Conservation (phyloP, 768 basidiomycete species). For the Filobasidium floriforme region DNA sequence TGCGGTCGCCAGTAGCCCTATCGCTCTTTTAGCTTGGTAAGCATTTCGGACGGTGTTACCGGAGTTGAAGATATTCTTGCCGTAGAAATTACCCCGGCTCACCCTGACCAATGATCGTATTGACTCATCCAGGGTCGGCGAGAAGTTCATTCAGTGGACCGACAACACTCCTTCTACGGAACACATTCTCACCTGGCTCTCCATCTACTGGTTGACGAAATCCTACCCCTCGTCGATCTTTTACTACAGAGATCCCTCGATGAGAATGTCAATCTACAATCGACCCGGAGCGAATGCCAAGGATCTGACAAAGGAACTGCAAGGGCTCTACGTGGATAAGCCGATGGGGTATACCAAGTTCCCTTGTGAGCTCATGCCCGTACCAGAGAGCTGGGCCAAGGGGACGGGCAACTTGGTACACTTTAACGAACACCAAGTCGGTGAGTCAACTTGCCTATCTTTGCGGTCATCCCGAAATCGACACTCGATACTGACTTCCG, state of each 20-base stretch:
- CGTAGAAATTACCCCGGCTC: not conserved
- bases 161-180: conserved; percentile 21
- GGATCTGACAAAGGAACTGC: not conserved
- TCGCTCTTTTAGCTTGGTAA: conserved; percentile 39
- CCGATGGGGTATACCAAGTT: conserved; percentile 40
- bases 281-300: conserved; percentile 6
- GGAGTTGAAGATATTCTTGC: not conserved
- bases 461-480: not conserved
- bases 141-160: conserved; percentile 43
- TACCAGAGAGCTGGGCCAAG: conserved; percentile 37
- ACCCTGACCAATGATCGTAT: not conserved
- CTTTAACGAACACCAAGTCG: conserved; percentile 35
- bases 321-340: conserved; percentile 26
- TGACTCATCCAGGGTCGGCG: conserved; percentile 36
- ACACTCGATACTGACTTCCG: not conserved
- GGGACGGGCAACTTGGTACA: conserved; percentile 35
- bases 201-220: conserved; percentile 42
- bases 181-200: conserved; percentile 35
- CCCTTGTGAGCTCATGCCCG: conserved; percentile 35
- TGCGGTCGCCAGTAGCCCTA: conserved; percentile 30
- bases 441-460: conserved; percentile 24
- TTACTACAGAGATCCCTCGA: conserved; percentile 27
- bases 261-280: not conserved
- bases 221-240: conserved; percentile 36
- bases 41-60: not conserved